These are phyloP conservation scores for Zymoseptoria ardabiliae DNA, from an alignment of 2,329 filamentous ascomycete genomes.

Conservation along the genomic window DNA sequence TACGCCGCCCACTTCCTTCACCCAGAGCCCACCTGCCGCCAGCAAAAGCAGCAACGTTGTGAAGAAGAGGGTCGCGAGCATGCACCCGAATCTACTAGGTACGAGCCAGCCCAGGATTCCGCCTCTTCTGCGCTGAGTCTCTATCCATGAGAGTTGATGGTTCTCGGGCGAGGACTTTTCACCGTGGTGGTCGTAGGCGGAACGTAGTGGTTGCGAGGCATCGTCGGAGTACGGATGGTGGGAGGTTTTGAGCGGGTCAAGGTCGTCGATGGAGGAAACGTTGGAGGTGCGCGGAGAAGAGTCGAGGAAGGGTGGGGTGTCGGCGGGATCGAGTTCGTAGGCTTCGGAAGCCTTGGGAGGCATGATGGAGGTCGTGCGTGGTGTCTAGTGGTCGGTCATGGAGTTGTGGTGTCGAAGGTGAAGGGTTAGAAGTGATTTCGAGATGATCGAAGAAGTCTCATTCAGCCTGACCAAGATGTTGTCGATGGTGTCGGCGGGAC, in stretches of 20 bases:
- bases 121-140: constrained; percentile 11
- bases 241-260: constrained; percentile 40
- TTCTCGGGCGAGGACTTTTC: constrained; percentile 14
- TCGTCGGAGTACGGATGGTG: constrained; percentile 35
- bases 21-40: constrained; percentile 40
- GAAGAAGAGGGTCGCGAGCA: constrained; percentile 36
- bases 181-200: constrained; percentile 22
- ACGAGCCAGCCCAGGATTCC: constrained; percentile 27
- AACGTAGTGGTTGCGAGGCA: constrained; percentile 28
- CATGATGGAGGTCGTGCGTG: constrained; percentile 12
- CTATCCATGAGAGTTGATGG: constrained; percentile 22
- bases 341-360: constrained; percentile 22
- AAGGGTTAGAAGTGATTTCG: background rate
- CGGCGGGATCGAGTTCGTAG: constrained; percentile 24
- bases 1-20: constrained; percentile 32
- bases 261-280: constrained; percentile 35
- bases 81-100: constrained; percentile 38
- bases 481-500: background rate
- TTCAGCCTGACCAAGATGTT: background rate
- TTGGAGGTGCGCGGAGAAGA: constrained; percentile 12
- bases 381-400: background rate
- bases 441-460: background rate
- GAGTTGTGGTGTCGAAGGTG: background rate
- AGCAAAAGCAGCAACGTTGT: constrained; percentile 36
- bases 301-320: constrained; percentile 10